phyloP scores from a whole-genome alignment of 306 rosid genomes.

The Acmispon strigosus region DNA sequence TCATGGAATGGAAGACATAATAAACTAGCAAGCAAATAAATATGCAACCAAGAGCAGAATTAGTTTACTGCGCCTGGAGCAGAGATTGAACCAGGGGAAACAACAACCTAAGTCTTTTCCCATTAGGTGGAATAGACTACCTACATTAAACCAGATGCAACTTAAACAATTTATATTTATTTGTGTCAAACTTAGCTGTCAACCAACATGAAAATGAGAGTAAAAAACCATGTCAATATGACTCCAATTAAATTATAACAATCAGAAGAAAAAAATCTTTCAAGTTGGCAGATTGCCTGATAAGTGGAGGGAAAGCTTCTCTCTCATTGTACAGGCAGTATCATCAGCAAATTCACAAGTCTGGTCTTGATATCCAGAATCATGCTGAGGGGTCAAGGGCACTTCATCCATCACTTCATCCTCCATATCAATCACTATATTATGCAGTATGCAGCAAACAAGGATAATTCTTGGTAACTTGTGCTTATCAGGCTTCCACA shows the following conservation, averaged over 20 bases:
- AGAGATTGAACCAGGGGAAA: background rate
- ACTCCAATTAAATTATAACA: constrained; percentile 2
- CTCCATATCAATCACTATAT: constrained; percentile 70
- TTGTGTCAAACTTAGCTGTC: constrained; percentile 4
- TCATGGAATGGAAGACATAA: background rate
- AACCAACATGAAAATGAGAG: constrained; percentile 1
- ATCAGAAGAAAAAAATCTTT: constrained; percentile 1
- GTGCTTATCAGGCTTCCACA: constrained; percentile 88
- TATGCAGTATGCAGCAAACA: constrained; percentile 84
- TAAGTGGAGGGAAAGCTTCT: constrained; percentile 52
- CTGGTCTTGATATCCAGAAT: constrained; percentile 57
- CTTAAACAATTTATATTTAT: background rate
- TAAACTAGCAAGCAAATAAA: background rate
- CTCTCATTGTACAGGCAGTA: constrained; percentile 41
- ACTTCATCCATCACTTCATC: constrained; percentile 49
- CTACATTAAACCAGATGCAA: background rate
- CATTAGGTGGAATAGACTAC: too few relatives aligned
- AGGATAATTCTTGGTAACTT: constrained; percentile 73
- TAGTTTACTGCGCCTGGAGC: background rate
- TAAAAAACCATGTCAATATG: background rate
- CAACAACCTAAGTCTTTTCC: background rate
- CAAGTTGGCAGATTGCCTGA: constrained; percentile 28
- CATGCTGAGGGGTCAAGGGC: constrained; percentile 55
- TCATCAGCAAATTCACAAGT: constrained; percentile 46
- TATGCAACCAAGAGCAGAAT: background rate